Conservation (phyloP, 257 asterid genomes). For the Nicotiana tomentosiformis region DNA sequence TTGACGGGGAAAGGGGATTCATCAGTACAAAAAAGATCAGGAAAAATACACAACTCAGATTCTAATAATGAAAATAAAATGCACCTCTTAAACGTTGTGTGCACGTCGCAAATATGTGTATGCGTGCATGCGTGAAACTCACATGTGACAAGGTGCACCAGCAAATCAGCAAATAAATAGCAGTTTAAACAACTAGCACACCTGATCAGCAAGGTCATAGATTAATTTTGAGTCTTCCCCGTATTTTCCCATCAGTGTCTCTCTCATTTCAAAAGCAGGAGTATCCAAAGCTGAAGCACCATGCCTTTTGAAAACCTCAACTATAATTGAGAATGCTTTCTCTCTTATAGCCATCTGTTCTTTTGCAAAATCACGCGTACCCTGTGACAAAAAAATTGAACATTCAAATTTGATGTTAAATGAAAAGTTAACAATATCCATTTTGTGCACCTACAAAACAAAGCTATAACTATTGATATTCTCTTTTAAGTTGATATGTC, state of each 20-base stretch:
- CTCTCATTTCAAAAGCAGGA: constrained; percentile 90
- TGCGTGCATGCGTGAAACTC: background rate
- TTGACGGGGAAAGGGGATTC: background rate
- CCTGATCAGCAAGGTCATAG: constrained; percentile 98
- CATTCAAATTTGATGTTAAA: too few species aligned
- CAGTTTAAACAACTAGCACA: constrained; percentile 15
- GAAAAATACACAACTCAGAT: background rate
- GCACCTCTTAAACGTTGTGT: background rate
- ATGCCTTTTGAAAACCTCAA: constrained; percentile 80
- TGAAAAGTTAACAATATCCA: background rate
- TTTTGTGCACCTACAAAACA: background rate
- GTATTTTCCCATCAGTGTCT: constrained; percentile 94
- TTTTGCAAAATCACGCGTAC: constrained; percentile 90
- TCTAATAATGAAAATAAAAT: background rate
- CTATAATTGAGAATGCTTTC: constrained; percentile 63
- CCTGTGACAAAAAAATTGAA: constrained; percentile 31
- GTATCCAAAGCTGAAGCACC: constrained; percentile 92
- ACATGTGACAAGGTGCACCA: background rate
- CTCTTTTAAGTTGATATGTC: too few species aligned
- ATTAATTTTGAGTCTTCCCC: constrained; percentile 97
- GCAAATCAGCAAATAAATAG: background rate
- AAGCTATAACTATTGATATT: background rate
- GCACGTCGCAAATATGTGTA: background rate
- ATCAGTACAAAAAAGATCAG: background rate
- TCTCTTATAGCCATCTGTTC: constrained; percentile 91